Conservation (phyloP, 75 land plant species). For the Sequoiadendron giganteum region DNA sequence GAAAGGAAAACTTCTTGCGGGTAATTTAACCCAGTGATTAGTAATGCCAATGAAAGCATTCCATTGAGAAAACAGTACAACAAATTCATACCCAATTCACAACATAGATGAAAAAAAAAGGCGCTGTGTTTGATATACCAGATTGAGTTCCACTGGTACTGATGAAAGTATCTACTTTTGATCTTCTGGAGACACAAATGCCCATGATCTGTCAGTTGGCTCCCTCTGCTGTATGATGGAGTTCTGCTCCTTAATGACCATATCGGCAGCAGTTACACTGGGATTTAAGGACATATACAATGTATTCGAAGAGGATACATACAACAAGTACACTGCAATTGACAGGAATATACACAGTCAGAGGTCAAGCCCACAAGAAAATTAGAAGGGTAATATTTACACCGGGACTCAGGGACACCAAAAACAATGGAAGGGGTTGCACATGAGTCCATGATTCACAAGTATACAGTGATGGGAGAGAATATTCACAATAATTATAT, state of each 20-base stretch:
- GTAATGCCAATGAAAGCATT: neutral
- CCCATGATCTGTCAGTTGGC: conserved; percentile 9
- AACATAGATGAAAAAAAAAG: neutral
- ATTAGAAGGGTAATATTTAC: too few species aligned
- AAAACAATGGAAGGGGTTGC: neutral
- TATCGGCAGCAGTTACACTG: neutral
- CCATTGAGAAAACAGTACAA: neutral
- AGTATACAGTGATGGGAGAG: neutral
- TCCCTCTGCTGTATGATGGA: neutral
- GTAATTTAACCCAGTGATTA: neutral
- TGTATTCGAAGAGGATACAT: neutral
- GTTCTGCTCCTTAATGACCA: neutral
- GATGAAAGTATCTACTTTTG: conserved; percentile 12
- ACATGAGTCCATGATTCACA: too few species aligned
- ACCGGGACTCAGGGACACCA: too few species aligned
- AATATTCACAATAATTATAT: neutral
- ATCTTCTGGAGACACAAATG: conserved; percentile 14
- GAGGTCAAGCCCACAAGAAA: too few species aligned
- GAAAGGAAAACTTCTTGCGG: neutral
- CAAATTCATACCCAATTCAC: neutral
- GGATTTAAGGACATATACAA: neutral
- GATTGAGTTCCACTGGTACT: conserved; percentile 13
- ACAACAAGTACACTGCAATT: neutral
- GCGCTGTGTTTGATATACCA: neutral
- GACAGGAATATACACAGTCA: too few species aligned